Conservation (phyloP, 23 red algal species). For the Gracilaria domingensis region DNA sequence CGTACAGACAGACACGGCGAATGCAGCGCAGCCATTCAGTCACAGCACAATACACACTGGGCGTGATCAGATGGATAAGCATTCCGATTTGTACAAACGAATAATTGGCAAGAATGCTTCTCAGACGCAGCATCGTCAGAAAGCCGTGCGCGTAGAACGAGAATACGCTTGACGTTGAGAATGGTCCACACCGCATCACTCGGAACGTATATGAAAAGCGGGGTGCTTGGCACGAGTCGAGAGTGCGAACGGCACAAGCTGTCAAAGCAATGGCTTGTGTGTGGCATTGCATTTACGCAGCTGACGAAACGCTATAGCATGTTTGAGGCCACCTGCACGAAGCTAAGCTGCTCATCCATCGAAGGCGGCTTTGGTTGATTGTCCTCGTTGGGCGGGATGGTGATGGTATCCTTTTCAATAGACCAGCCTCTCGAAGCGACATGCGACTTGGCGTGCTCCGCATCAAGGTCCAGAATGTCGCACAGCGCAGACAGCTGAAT, state of each 20-base stretch:
- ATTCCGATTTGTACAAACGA: neutral
- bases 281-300: neutral
- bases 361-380: slow-evolving; percentile 74
- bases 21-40: too few relatives aligned
- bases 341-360: slow-evolving; percentile 75
- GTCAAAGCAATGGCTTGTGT: neutral
- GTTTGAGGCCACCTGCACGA: slow-evolving; percentile 62
- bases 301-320: slow-evolving; percentile 20
- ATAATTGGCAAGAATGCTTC: neutral
- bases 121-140: too few relatives aligned
- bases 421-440: slow-evolving; percentile 37
- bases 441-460: neutral
- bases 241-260: too few relatives aligned
- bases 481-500: slow-evolving; percentile 43
- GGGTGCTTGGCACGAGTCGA: too few relatives aligned
- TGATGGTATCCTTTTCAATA: slow-evolving; percentile 44
- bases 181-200: too few relatives aligned
- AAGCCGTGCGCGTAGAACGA: too few relatives aligned
- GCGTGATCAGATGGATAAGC: neutral
- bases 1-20: slow-evolving; percentile 3
- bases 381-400: slow-evolving; percentile 62
- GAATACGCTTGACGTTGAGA: too few relatives aligned
- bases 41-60: neutral
- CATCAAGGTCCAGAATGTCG: slow-evolving; percentile 45
- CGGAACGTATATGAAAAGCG: too few relatives aligned